Evolutionary conservation across 106 monocot genomes (phyloP), one percentile per base, ranked within the genome.

Genomic region (Apostasia ramifera): DNA sequence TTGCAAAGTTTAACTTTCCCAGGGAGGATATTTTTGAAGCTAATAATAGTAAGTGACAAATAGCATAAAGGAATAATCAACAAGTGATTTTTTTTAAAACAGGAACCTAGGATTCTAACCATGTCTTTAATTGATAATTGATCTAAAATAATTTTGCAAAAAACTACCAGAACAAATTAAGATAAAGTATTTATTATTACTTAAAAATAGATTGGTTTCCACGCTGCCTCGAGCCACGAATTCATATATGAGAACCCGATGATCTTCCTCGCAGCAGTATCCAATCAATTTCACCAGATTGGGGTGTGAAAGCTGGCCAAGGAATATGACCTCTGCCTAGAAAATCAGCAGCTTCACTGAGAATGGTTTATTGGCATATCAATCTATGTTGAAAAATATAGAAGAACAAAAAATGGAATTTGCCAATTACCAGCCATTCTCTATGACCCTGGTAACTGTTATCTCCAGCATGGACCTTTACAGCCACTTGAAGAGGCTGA

Each of bases 241-340:
- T 74, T 81, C 81, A 26, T 85, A 85, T 7, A 81, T 63, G 4
- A 85, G 78, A 63, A 85, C 75, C 14, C 75, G 55, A 3, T 85
- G 78, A 2, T 81, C 77, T 38, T 75, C 72, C 74, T 85, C 85
- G 51, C 85, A 81, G 72, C 85, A 85, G 51, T 81, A 85, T 45
- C 85, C 85, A 50, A 85, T 50, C 45, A 85, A 71, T 40, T 85
- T 78, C 50, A 85, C 85, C 47, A 85, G 47, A 66, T 85, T 81
- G 40, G 81, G 85, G 78, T 85, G 85, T 1, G 85, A 85, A 65
- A 85, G 85, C 57, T 85, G 81, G 40, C 85, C 81, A 8, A 85
- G 81, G 53, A 78, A 81, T 53, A 70, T 75, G 14, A 85, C 85
- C 64, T 85, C 85, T 44, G 81, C 78, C 81, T 85, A 14, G 45